Percentiles rank a stretch among this genome's conserved stretches.
Conservation (phyloP, 176 grass and related monocot species). For the Tillandsia fasciculata region DNA sequence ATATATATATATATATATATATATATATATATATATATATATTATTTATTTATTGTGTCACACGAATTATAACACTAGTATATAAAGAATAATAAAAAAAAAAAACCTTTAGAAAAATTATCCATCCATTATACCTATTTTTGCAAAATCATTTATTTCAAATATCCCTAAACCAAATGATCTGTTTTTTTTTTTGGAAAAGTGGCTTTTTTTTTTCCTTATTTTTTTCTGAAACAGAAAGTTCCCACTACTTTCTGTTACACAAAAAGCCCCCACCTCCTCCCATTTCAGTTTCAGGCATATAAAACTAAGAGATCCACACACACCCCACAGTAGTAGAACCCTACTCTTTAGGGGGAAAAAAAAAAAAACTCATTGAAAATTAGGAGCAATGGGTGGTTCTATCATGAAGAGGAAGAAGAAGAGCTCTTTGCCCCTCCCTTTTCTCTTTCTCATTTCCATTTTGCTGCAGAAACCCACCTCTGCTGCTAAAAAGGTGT, state of each 20-base stretch:
- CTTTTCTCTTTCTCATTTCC: slow-evolving; percentile 14
- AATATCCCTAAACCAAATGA: not conserved
- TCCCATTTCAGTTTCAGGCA: not conserved
- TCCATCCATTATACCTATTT: no score
- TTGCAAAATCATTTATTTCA: no score
- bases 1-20: no score
- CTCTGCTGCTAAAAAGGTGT: slow-evolving; percentile 28
- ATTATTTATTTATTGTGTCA: no score
- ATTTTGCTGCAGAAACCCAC: slow-evolving; percentile 25
- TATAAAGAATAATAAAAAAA: no score
- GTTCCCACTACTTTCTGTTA: slow-evolving; percentile 32
- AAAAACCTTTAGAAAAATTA: no score
- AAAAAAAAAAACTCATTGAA: slow-evolving; percentile 1
- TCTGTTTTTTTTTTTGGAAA: slow-evolving; percentile 18
- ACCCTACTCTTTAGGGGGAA: not conserved
- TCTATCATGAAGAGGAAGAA: not conserved
- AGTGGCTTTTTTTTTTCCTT: slow-evolving; percentile 2
- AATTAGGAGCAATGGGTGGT: slow-evolving; percentile 17
- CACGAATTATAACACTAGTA: no score
- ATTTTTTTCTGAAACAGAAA: slow-evolving; percentile 24
- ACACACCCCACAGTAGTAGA: slow-evolving; percentile 2
- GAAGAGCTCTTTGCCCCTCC: slow-evolving; percentile 7
- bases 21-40: no score
- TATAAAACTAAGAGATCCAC: slow-evolving; percentile 30
- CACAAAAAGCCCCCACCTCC: not conserved